Base-by-base conservation (phyloP, 2,329 filamentous ascomycete species). In the Hymenoscyphus salicellus region DNA sequence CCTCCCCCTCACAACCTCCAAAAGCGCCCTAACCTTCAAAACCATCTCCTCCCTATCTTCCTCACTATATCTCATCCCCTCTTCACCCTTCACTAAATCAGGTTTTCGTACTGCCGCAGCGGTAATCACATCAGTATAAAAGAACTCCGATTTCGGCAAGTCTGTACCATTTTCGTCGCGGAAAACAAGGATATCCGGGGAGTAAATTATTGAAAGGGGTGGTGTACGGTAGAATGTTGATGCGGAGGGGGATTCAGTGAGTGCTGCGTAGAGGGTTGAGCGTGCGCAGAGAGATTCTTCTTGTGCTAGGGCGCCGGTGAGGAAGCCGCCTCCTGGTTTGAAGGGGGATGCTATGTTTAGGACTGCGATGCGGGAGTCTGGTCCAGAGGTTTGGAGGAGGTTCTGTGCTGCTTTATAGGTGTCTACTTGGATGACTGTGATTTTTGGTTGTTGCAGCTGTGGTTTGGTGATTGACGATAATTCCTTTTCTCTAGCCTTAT, bases 201-300 rank as follows among this genome's bases (percentile, higher is more conserved):
- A 83, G 75, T 89, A 89, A 38, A 90, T 75, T 0, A 79, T 83
- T 62, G 80, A 80, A 5, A 79, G 75, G 16, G 60, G 17, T 4
- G 66, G 65, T 10, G 69, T 30, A 10, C 60, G 66, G 61, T 68
- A 68, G 79, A 75, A 28, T 77, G 76, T 65, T 85, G 10, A 68
- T 78, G 43, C 67, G 63, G 57, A 72, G 70, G 71, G 82, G 1
- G 66, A 63, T 26, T 72, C 68, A 64, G 80, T 76, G 0, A 86
- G 77, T 23, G 81, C 82, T 33, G 80, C 71, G 32, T 75, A 81
- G 7, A 87, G 80, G 0, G 84, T 83, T 56, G 82, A 85, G 55
- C 88, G 83, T 72, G 86, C 88, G 76, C 87, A 91, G 6, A 91
- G 79, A 2, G 84, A 82, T 77, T 91, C 89, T 76, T 91, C 88